A percentile compares a stretch with the other conserved stretches of the same genome.
phyloP scores from a whole-genome alignment of 1,139 yeast genomes.

The Pichia sp. region DNA sequence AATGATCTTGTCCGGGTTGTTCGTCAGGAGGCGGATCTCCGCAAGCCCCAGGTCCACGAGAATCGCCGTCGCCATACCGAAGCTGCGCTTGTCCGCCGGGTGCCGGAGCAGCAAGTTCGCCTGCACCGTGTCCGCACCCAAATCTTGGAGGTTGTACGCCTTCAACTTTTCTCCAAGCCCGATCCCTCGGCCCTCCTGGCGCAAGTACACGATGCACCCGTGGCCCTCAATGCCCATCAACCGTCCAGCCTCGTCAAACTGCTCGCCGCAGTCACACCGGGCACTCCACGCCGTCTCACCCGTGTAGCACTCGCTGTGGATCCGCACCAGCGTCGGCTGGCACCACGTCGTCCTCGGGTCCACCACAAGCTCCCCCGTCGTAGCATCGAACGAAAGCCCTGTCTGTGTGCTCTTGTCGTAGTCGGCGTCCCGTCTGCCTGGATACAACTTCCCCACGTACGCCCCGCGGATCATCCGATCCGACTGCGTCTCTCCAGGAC shows the following conservation, averaged over 20 bases:
- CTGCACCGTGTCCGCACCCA: constrained; percentile 97
- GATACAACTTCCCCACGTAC: constrained; percentile 80
- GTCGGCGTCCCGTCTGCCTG: constrained; percentile 76
- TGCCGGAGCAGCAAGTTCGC: constrained; percentile 90
- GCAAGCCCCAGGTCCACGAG: constrained; percentile 73
- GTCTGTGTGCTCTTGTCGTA: constrained; percentile 44
- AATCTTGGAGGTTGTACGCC: constrained; percentile 93
- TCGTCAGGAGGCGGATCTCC: constrained; percentile 76
- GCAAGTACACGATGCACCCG: constrained; percentile 90
- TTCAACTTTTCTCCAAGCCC: constrained; percentile 95
- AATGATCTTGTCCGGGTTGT: constrained; percentile 92
- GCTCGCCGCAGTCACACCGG: constrained; percentile 98
- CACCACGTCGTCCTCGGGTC: constrained; percentile 29
- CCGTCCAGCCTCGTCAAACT: constrained; percentile 95
- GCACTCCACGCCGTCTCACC: constrained; percentile 99
- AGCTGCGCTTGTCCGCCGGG: constrained; percentile 95
- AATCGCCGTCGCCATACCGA: constrained; percentile 90
- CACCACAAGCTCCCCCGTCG: constrained; percentile 47
- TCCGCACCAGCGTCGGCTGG: constrained; percentile 52
- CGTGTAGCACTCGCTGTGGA: constrained; percentile 96
- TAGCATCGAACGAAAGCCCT: constrained; percentile 43
- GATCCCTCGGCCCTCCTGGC: constrained; percentile 98
- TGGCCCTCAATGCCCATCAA: constrained; percentile 81
- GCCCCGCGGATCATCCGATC: constrained; percentile 98
- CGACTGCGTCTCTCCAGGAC: constrained; percentile 70